Evolutionary conservation across 1,139 yeast genomes (phyloP).

Genomic region (Spathaspora sp.): DNA sequence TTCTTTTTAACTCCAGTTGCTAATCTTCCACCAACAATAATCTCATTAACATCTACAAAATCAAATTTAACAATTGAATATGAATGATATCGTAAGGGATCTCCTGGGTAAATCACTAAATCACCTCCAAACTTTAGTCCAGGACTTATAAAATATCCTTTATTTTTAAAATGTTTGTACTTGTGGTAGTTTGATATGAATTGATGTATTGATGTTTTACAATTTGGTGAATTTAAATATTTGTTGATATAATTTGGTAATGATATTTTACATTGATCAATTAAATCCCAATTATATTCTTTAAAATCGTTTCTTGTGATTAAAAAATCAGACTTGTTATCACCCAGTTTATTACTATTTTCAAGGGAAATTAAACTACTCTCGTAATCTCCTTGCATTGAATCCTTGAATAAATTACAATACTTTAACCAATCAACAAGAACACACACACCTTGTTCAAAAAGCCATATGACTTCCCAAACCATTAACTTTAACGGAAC

Average conservation of each 20-base stretch:
- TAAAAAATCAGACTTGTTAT: conserved; percentile 9
- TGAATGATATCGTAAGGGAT: conserved; percentile 86
- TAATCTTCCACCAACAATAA: conserved; percentile 81
- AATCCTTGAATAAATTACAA: conserved; percentile 7
- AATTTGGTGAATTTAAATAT: conserved; percentile 6
- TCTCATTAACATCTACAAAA: conserved; percentile 48
- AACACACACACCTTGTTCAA: conserved; percentile 40
- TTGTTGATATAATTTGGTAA: conserved; percentile 9
- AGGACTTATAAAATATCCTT: conserved; percentile 65
- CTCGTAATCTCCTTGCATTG: not conserved
- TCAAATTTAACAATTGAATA: conserved; percentile 67
- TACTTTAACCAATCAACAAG: conserved; percentile 30
- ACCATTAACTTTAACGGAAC: conserved; percentile 72
- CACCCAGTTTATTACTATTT: not conserved
- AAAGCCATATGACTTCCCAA: conserved; percentile 74
- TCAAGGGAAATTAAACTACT: conserved; percentile 1
- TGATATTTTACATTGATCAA: conserved; percentile 7
- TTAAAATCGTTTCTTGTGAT: conserved; percentile 10
- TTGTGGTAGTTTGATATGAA: conserved; percentile 17
- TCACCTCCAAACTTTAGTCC: conserved; percentile 91
- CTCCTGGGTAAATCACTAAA: conserved; percentile 91
- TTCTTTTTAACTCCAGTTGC: conserved; percentile 92
- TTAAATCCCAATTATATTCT: conserved; percentile 9
- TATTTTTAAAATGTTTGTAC: conserved; percentile 39
- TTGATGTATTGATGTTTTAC: conserved; percentile 1